These are phyloP conservation scores for Plenodomus lindquistii DNA, from an alignment of 2,329 filamentous ascomycete species.

Conservation along the genomic window DNA sequence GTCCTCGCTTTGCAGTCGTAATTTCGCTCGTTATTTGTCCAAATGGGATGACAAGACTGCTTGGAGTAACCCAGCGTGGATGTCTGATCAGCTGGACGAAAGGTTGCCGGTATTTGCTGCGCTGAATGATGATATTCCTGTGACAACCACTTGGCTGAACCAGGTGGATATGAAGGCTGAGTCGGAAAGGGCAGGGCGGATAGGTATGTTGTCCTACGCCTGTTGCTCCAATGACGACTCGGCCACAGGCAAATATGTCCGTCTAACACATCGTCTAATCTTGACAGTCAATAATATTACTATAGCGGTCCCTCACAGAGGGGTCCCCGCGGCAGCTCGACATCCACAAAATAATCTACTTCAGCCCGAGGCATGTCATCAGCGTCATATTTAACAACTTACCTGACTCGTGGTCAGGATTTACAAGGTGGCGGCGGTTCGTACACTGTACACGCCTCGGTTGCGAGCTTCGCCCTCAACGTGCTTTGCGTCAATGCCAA, in stretches of 20 bases:
- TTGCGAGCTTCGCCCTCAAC: slow-evolving; percentile 8
- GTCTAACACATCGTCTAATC: not conserved
- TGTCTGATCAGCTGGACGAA: slow-evolving; percentile 3
- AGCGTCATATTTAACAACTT: not conserved
- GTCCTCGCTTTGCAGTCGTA: slow-evolving; percentile 6
- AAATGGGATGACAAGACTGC: slow-evolving; percentile 3
- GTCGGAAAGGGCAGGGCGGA: slow-evolving; percentile 6
- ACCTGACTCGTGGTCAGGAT: not conserved
- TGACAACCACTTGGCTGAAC: slow-evolving; percentile 7
- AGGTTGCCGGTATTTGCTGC: slow-evolving; percentile 5
- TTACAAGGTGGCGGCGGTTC: slow-evolving; percentile 4
- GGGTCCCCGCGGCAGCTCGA: slow-evolving; percentile 7
- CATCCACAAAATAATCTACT: slow-evolving; percentile 4
- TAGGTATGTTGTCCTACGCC: not conserved
- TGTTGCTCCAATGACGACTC: too few species aligned
- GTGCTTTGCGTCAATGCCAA: slow-evolving; percentile 7
- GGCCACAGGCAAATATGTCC: not conserved
- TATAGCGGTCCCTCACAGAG: slow-evolving; percentile 8
- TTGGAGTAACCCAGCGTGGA: not conserved
- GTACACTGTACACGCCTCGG: slow-evolving; percentile 6
- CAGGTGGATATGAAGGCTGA: slow-evolving; percentile 1
- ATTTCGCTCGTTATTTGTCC: slow-evolving; percentile 8
- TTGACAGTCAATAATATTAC: slow-evolving; percentile 7
- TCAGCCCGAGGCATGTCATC: slow-evolving; percentile 1
- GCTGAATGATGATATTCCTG: slow-evolving; percentile 5